phyloP scores from a whole-genome alignment of 805 yeast species.

The Lipomyces chichibuensis region DNA sequence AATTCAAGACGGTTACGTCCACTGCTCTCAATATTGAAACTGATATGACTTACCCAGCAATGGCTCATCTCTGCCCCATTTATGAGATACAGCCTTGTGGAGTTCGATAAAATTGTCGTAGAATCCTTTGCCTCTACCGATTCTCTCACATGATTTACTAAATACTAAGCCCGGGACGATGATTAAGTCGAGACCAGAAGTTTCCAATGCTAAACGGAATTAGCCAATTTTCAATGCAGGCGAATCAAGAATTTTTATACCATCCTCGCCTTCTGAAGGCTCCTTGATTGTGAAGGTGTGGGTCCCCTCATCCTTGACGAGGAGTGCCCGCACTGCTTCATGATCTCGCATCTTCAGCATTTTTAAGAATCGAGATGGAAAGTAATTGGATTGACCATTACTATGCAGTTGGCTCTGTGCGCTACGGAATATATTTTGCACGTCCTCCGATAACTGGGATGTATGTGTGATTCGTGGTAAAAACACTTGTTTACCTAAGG shows the following conservation, averaged over 20 bases:
- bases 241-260: slow-evolving; percentile 1
- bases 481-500: slow-evolving; percentile 41
- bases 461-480: slow-evolving; percentile 54
- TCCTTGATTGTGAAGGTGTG: slow-evolving; percentile 22
- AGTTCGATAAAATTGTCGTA: slow-evolving; percentile 75
- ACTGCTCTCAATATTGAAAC: neutral
- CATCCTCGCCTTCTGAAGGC: slow-evolving; percentile 24
- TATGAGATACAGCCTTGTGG: slow-evolving; percentile 46
- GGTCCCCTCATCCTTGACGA: slow-evolving; percentile 12
- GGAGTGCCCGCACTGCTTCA: slow-evolving; percentile 1
- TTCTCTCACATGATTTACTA: slow-evolving; percentile 53
- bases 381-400: slow-evolving; percentile 5
- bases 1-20: neutral
- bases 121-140: slow-evolving; percentile 94
- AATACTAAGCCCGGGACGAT: slow-evolving; percentile 89
- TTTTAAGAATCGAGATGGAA: slow-evolving; percentile 17
- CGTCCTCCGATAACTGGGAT: slow-evolving; percentile 2
- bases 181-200: slow-evolving; percentile 64
- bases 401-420: slow-evolving; percentile 6
- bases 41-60: slow-evolving; percentile 10
- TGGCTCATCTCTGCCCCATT: neutral
- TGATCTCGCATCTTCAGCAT: slow-evolving; percentile 14
- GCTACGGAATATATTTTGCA: slow-evolving; percentile 6
- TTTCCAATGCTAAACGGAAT: slow-evolving; percentile 34
- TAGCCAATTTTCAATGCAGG: neutral